phyloP scores from a whole-genome alignment of 75 land plant species.

The Cryptomeria japonica region DNA sequence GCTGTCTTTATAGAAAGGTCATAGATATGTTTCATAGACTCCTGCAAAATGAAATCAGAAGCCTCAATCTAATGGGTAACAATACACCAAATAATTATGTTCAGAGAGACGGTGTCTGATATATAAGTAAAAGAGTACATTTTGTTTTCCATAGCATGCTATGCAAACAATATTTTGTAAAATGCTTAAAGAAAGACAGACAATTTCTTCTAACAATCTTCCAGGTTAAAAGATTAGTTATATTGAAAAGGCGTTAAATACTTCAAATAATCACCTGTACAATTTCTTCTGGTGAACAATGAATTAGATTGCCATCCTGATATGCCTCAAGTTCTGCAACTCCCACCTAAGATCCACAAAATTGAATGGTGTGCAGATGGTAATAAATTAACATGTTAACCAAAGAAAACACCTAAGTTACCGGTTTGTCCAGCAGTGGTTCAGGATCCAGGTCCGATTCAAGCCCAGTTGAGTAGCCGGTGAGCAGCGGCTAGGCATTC shows the following conservation, averaged over 20 bases:
- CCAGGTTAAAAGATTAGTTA: background rate
- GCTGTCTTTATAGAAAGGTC: slow-evolving; percentile 83
- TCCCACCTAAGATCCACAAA: slow-evolving; percentile 49
- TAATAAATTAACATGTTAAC: background rate
- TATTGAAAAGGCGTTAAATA: background rate
- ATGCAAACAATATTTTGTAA: background rate
- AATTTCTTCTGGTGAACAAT: slow-evolving; percentile 78
- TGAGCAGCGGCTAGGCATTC: too few relatives aligned
- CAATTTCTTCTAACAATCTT: background rate
- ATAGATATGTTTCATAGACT: slow-evolving; percentile 93
- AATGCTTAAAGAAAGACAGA: background rate
- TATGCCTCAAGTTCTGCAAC: slow-evolving; percentile 81
- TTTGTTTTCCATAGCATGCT: background rate
- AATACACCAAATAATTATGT: background rate
- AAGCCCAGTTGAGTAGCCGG: too few relatives aligned
- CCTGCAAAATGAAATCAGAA: slow-evolving; percentile 40
- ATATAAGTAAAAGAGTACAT: background rate
- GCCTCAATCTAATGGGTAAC: background rate
- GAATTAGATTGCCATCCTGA: slow-evolving; percentile 62
- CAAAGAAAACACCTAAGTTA: background rate
- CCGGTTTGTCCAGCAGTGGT: too few relatives aligned
- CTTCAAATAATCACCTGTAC: slow-evolving; percentile 49
- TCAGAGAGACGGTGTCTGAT: background rate
- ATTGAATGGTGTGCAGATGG: background rate
- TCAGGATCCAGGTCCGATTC: too few relatives aligned